Conservation (phyloP, 192 early-diverging fungal genomes). For the Coemansia sp. region DNA sequence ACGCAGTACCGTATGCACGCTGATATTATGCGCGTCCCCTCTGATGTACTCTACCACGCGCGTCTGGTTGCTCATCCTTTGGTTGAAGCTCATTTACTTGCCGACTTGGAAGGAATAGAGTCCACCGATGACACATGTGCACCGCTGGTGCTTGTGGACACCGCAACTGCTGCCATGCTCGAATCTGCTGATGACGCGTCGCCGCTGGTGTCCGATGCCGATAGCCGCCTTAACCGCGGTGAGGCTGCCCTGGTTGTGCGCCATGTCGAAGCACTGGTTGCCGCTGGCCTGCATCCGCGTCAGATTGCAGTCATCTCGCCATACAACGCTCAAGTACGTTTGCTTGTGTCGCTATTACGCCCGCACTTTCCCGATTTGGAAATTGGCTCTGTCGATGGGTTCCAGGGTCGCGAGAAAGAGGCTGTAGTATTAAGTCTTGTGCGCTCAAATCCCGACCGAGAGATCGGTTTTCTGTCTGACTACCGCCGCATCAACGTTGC, state of each 20-base stretch:
- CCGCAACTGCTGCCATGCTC: slow-evolving; percentile 52
- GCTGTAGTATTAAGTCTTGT: slow-evolving; percentile 80
- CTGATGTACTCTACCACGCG: slow-evolving; percentile 67
- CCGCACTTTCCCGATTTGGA: slow-evolving; percentile 65
- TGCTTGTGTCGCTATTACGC: slow-evolving; percentile 54
- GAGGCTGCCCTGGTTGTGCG: slow-evolving; percentile 67
- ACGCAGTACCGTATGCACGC: slow-evolving; percentile 91
- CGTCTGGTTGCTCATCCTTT: slow-evolving; percentile 63
- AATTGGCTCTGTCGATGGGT: slow-evolving; percentile 84
- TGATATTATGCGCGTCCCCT: slow-evolving; percentile 74
- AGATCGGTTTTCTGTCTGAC: slow-evolving; percentile 84
- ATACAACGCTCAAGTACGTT: slow-evolving; percentile 76
- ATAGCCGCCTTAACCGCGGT: slow-evolving; percentile 72
- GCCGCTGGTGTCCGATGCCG: slow-evolving; percentile 27
- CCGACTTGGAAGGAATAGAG: slow-evolving; percentile 60
- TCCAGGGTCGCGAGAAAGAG: slow-evolving; percentile 91
- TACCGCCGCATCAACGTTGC: slow-evolving; percentile 86
- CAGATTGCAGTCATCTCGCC: slow-evolving; percentile 87
- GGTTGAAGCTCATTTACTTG: slow-evolving; percentile 65
- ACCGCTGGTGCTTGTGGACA: slow-evolving; percentile 72
- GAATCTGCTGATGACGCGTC: slow-evolving; percentile 29
- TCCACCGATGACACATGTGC: slow-evolving; percentile 60
- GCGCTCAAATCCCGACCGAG: slow-evolving; percentile 69
- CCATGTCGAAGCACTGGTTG: slow-evolving; percentile 65
- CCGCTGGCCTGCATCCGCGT: slow-evolving; percentile 58